phyloP scores from a whole-genome alignment of 371 early-diverging fungal genomes.

The Capillidium rhysosporum region DNA sequence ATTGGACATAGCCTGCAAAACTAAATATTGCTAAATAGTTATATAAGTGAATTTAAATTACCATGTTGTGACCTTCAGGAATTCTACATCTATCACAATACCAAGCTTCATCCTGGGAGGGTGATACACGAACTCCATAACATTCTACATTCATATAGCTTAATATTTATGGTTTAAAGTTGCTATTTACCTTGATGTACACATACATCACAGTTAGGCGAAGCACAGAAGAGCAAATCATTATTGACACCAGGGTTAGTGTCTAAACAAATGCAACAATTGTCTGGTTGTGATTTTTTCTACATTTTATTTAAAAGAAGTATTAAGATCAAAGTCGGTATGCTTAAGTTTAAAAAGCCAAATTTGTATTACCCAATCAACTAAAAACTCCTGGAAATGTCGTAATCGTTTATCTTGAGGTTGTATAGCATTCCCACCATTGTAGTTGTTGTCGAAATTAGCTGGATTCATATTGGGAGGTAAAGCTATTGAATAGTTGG shows the following conservation, averaged over 20 bases:
- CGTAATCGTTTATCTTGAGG: no score
- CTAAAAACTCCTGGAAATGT: constrained; percentile 5
- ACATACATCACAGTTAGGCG: constrained; percentile 8
- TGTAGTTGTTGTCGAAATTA: no score
- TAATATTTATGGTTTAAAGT: neutral
- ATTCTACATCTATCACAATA: constrained; percentile 4
- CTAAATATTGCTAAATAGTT: neutral
- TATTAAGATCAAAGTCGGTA: neutral
- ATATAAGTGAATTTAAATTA: neutral
- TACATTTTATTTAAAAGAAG: neutral
- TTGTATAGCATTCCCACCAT: no score
- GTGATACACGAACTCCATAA: constrained; percentile 1
- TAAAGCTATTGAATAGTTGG: no score
- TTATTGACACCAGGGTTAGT: constrained; percentile 5
- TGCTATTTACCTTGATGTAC: constrained; percentile 6
- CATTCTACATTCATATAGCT: neutral
- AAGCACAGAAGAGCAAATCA: constrained; percentile 6
- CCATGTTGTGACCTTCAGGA: neutral
- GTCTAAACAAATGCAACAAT: constrained; percentile 8
- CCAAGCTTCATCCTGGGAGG: constrained; percentile 1
- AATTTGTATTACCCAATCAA: constrained; percentile 1
- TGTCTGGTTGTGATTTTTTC: constrained; percentile 7
- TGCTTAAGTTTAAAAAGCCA: neutral
- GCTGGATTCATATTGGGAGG: no score
- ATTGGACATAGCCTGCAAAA: constrained; percentile 5